A percentile compares a stretch with the other conserved stretches of the same genome.
phyloP scores from a whole-genome alignment of 2,329 filamentous ascomycete genomes.

The Ascochyta lentis region DNA sequence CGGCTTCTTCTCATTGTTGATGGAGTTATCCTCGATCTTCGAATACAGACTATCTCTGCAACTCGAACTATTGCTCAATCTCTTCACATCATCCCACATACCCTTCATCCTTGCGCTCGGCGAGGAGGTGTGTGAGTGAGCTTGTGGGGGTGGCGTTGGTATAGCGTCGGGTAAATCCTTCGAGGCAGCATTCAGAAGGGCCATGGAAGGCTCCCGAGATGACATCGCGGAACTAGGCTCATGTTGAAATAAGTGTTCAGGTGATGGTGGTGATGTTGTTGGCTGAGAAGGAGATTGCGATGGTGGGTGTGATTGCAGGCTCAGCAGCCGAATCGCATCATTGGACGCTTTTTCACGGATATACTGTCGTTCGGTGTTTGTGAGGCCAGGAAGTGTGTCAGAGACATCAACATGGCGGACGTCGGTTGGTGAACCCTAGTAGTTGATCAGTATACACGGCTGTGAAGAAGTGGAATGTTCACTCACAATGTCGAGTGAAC shows the following conservation, averaged over 20 bases:
- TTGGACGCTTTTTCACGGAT: slow-evolving; percentile 42
- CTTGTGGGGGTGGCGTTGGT: slow-evolving; percentile 29
- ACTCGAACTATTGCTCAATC: slow-evolving; percentile 20
- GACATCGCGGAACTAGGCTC: slow-evolving; percentile 16
- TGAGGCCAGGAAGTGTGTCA: slow-evolving; percentile 38
- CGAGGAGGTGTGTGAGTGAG: slow-evolving; percentile 26
- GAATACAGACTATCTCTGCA: slow-evolving; percentile 23
- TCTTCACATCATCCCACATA: slow-evolving; percentile 29
- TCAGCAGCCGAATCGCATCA: slow-evolving; percentile 35
- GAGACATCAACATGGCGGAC: slow-evolving; percentile 39
- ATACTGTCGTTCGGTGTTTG: slow-evolving; percentile 34
- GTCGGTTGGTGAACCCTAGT: slow-evolving; percentile 40
- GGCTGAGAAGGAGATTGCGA: slow-evolving; percentile 23
- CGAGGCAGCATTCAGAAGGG: slow-evolving; percentile 34
- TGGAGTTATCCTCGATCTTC: slow-evolving; percentile 15
- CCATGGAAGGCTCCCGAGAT: slow-evolving; percentile 26
- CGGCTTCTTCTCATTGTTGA: neutral
- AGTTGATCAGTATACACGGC: neutral
- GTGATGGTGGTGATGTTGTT: slow-evolving; percentile 21
- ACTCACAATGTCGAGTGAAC: slow-evolving; percentile 33
- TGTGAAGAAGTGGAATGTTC: too few relatives aligned
- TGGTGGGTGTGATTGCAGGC: slow-evolving; percentile 23
- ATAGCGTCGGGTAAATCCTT: slow-evolving; percentile 29
- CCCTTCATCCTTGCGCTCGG: slow-evolving; percentile 33
- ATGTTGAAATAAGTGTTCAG: slow-evolving; percentile 17